Percentiles rank a stretch among this genome's conserved stretches.
phyloP scores from a whole-genome alignment of 352 stramenopile genomes.

The Phytophthora syringae region DNA sequence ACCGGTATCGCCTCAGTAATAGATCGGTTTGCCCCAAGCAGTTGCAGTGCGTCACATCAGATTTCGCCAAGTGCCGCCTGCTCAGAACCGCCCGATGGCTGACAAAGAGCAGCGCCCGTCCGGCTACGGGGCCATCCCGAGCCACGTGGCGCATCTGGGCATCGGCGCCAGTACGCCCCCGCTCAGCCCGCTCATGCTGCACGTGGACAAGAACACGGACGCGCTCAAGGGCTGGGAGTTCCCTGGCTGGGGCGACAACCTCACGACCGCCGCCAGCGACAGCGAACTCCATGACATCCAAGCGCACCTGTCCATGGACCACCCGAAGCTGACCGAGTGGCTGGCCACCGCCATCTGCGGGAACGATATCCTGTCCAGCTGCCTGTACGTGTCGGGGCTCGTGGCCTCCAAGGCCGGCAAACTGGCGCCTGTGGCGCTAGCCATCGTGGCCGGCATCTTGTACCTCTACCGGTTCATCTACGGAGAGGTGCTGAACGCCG shows the following conservation, averaged over 20 bases:
- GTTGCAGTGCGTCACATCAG: conserved; percentile 16
- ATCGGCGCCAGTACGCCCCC: conserved; percentile 53
- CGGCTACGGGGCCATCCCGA: conserved; percentile 69
- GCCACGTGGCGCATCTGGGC: conserved; percentile 33
- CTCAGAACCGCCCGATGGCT: conserved; percentile 23
- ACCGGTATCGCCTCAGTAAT: not conserved
- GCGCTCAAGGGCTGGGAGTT: conserved; percentile 88
- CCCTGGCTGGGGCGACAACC: conserved; percentile 80
- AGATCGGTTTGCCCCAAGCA: not conserved
- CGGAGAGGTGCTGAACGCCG: conserved; percentile 92
- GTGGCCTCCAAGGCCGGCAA: conserved; percentile 90
- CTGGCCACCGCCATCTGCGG: conserved; percentile 95
- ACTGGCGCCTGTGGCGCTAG: conserved; percentile 90
- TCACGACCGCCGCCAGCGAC: conserved; percentile 61
- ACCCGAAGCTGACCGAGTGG: conserved; percentile 92
- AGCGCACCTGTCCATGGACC: conserved; percentile 69
- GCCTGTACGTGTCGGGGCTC: conserved; percentile 89
- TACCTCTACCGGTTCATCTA: conserved; percentile 95
- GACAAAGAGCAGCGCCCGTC: conserved; percentile 42
- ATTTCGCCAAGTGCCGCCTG: conserved; percentile 19
- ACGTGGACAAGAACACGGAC: conserved; percentile 73
- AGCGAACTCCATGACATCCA: conserved; percentile 80
- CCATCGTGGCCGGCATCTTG: conserved; percentile 89
- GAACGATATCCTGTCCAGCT: conserved; percentile 96
- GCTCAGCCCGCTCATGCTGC: conserved; percentile 74